These are phyloP conservation scores for Coprinellus micaceus DNA, from an alignment of 768 basidiomycete genomes.

Conservation along the genomic window DNA sequence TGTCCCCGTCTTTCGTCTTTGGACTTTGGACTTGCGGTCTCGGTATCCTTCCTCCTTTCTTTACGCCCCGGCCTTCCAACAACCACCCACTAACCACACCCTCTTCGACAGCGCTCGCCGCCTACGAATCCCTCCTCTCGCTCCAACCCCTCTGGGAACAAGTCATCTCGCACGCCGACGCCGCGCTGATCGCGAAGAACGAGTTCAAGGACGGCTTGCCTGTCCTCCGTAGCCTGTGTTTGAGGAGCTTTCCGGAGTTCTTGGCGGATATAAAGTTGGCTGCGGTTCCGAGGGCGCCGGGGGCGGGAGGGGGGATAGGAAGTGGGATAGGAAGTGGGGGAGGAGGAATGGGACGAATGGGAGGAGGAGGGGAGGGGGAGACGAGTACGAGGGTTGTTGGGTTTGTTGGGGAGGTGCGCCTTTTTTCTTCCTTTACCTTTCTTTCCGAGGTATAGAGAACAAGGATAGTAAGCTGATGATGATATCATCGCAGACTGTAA, in stretches of 20 bases:
- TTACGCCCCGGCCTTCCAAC: conserved; percentile 62
- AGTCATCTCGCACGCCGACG: conserved; percentile 48
- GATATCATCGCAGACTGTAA: conserved; percentile 49
- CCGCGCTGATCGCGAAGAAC: conserved; percentile 46
- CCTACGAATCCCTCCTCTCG: conserved; percentile 55
- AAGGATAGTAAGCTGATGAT: not conserved
- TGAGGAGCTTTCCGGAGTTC: conserved; percentile 83
- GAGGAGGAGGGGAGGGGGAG: not conserved
- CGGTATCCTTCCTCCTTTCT: conserved; percentile 59
- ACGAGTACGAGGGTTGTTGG: conserved; percentile 63
- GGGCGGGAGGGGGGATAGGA: not conserved
- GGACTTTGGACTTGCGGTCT: conserved; percentile 64
- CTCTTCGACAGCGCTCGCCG: conserved; percentile 73
- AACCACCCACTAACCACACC: conserved; percentile 77
- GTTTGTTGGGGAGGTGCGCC: conserved; percentile 43
- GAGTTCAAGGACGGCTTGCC: conserved; percentile 71
- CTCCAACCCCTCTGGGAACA: conserved; percentile 67
- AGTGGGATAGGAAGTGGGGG: conserved; percentile 46
- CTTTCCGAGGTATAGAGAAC: not conserved
- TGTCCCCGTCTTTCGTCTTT: no score
- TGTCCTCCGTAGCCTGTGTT: conserved; percentile 60
- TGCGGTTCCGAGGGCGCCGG: conserved; percentile 47
- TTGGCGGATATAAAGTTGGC: conserved; percentile 74
- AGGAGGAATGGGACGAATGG: not conserved
- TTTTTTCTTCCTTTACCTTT: not conserved